Conservation (phyloP, 257 asterid species). For the Solanum etuberosum region DNA sequence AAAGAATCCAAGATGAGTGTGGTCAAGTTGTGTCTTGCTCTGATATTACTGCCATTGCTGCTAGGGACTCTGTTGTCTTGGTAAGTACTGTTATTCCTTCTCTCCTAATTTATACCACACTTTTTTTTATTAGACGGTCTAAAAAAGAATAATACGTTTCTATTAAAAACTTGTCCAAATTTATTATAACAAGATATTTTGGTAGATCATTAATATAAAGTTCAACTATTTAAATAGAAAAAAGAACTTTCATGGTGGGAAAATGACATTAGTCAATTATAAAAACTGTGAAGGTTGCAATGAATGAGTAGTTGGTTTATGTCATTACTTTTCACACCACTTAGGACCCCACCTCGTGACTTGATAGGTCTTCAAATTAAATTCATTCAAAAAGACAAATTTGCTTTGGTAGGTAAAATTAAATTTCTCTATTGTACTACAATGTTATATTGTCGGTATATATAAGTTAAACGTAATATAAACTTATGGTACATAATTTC, state of each 20-base stretch:
- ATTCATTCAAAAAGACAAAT: no score
- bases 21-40: constrained; percentile 38
- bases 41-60: constrained; percentile 33
- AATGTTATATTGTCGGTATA: not conserved
- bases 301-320: not conserved
- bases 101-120: fast-evolving
- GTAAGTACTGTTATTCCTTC: not conserved
- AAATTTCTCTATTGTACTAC: not conserved
- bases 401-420: not conserved
- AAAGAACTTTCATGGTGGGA: not conserved
- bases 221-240: no score
- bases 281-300: not conserved
- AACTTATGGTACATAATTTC: not conserved
- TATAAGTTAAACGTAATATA: not conserved
- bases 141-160: no score
- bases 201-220: no score
- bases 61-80: constrained; percentile 43
- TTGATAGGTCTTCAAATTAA: not conserved
- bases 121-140: fast-evolving
- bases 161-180: no score
- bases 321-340: not conserved
- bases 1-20: constrained; percentile 14
- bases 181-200: no score
- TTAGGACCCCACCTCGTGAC: not conserved
- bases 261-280: not conserved